Conservation (phyloP, 352 stramenopile species). For the Globisporangium paroecandrum region DNA sequence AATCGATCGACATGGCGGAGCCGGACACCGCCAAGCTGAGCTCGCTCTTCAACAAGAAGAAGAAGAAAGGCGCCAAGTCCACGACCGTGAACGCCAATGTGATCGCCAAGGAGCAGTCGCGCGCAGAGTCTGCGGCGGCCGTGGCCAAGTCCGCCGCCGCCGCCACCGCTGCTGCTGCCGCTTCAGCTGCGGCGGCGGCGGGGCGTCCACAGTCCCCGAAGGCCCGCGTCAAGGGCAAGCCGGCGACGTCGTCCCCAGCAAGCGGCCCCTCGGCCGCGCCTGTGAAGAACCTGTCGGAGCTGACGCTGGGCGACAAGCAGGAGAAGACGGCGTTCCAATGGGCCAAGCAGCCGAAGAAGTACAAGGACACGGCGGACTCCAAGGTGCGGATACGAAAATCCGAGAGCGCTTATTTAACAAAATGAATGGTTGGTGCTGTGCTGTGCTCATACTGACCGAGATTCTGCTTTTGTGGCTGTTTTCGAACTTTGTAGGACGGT, state of each 20-base stretch:
- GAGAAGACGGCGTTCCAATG: conserved; percentile 65
- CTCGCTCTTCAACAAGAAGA: conserved; percentile 80
- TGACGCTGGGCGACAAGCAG: conserved; percentile 52
- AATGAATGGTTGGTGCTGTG: neutral
- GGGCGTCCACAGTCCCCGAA: conserved; percentile 2
- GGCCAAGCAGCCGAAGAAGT: conserved; percentile 85
- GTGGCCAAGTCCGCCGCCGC: conserved; percentile 18
- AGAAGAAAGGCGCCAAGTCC: conserved; percentile 77
- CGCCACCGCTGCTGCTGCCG: conserved; percentile 10
- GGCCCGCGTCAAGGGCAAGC: conserved; percentile 15
- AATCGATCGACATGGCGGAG: conserved; percentile 12
- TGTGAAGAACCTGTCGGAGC: conserved; percentile 60
- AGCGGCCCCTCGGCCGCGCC: conserved; percentile 16
- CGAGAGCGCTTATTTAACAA: neutral
- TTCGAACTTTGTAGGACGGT: conserved; percentile 26
- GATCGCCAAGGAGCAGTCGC: conserved; percentile 60
- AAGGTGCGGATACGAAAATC: conserved; percentile 19
- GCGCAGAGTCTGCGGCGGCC: conserved; percentile 24
- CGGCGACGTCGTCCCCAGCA: conserved; percentile 20
- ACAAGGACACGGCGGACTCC: conserved; percentile 56
- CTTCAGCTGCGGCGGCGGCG: conserved; percentile 1
- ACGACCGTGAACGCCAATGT: conserved; percentile 77
- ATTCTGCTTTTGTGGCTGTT: neutral
- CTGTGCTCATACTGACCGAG: neutral
- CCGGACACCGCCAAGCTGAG: conserved; percentile 67